Evolutionary conservation across 2,329 filamentous ascomycete species (phyloP), one percentile per base, ranked within the genome.

Genomic region (Fusarium staphyleae): DNA sequence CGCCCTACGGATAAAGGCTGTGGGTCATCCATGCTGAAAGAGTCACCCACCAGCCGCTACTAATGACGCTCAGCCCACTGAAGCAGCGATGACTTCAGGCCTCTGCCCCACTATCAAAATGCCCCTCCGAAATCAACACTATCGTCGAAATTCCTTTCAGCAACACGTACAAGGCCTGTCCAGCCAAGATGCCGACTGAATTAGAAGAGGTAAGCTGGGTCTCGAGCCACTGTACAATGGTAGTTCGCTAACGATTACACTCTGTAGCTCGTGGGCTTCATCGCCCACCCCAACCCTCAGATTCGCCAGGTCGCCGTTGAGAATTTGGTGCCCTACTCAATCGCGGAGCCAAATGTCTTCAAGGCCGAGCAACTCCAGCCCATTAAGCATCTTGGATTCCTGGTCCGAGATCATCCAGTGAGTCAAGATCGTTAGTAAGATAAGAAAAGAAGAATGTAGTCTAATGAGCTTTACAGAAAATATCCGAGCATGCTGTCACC

Each of bases 401-500:
- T 98, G 19, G 83, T 95, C 30, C 87, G 87, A 69, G 95, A 98
- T 72, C 90, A 96, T 69, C 81, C 86, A 41, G 90, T 95, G 77
- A 69, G 86, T 75, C 9, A 9, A 24, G 26, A 5, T 7, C 13
- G 2, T 19, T 2, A 16, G 16, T 1, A 7, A 11, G 12, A 8
- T 19, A n/a, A 18, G 22, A 2, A 8, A 3, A 6, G 24, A 14
- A 3, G 3, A 16, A 22, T n/a, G 2, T 19, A 18, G 13, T 16
- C 51, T 67, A 48, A 67, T 28, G 6, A 7, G 41, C 18, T 18
- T 8, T n/a, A 8, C 59, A 96, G 87, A 86, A 89, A 72, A 96
- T 97, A 56, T 90, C 93, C n/a, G 91, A 95, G 72, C 89, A 96
- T 85, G 93, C 90, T 30, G 77, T 97, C 63, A 96, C 87, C 12